Evolutionary conservation across 306 rosid species (phyloP).

Genomic region (Fagus crenata): DNA sequence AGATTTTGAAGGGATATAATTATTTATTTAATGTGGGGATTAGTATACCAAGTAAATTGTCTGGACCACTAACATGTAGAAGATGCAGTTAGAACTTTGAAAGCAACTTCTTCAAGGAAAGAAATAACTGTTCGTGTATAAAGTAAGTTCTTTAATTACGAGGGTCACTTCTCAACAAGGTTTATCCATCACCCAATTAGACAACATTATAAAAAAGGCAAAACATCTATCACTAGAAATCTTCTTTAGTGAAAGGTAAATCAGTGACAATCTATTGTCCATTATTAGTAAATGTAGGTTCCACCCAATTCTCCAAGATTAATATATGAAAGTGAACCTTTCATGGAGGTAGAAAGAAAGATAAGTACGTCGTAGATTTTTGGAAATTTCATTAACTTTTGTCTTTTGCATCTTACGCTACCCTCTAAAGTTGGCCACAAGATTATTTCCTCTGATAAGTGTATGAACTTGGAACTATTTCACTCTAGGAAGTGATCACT

Average conservation of each 20-base stretch:
- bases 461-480: too few species aligned
- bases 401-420: too few species aligned
- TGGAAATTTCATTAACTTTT: neutral
- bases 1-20: neutral
- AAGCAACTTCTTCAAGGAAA: neutral
- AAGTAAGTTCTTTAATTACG: neutral
- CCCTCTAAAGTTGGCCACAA: too few species aligned
- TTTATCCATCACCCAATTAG: constrained; percentile 8
- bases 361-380: neutral
- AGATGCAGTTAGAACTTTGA: neutral
- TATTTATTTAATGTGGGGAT: neutral
- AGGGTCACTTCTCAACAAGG: constrained; percentile 8
- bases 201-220: constrained; percentile 4
- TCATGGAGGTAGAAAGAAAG: neutral
- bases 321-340: neutral
- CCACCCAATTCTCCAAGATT: constrained; percentile 1
- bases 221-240: neutral
- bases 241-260: constrained; percentile 11
- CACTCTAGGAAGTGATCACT: too few species aligned
- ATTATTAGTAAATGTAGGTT: neutral
- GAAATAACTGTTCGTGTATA: neutral
- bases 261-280: neutral
- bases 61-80: neutral
- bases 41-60: too few species aligned
- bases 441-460: too few species aligned